Percentiles rank a stretch among this genome's conserved stretches.
Conservation (phyloP, 2,329 filamentous ascomycete genomes). For the Calonectria multiphialidica region DNA sequence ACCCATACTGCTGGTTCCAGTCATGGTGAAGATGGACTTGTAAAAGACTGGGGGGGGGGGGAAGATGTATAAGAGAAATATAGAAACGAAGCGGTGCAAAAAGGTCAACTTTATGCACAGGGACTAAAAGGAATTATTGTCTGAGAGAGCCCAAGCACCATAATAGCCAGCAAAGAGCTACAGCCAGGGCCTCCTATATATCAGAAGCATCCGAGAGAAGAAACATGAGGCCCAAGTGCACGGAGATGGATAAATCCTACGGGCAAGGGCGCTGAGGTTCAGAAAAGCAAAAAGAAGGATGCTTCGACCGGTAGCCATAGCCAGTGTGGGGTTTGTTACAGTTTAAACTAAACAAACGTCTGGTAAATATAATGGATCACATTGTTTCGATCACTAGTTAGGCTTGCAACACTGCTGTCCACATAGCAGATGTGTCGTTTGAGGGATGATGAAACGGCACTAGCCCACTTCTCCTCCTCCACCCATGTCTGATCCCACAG, state of each 20-base stretch:
- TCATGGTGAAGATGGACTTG: background rate
- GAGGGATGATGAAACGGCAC: background rate
- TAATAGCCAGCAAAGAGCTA: background rate
- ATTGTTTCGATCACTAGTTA: background rate
- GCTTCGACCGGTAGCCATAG: background rate
- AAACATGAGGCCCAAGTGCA: conserved; percentile 5
- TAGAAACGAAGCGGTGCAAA: background rate
- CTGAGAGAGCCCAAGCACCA: background rate
- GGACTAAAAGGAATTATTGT: background rate
- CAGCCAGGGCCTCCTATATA: background rate
- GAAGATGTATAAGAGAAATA: too few species aligned
- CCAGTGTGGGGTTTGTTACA: background rate
- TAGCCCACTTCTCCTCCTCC: background rate
- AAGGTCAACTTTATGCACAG: background rate
- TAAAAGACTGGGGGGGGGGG: too few species aligned
- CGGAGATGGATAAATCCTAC: background rate
- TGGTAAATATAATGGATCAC: background rate
- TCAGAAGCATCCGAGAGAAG: conserved; percentile 3
- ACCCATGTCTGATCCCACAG: background rate
- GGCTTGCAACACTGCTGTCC: background rate
- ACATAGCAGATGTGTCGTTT: background rate
- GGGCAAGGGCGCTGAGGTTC: background rate
- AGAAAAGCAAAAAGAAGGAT: background rate
- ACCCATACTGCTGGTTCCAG: background rate
- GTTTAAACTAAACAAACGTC: background rate